Percentiles rank a stretch among this genome's conserved stretches.
Conservation (phyloP, 75 land plant genomes). For the Adiantum capillusveneris region DNA sequence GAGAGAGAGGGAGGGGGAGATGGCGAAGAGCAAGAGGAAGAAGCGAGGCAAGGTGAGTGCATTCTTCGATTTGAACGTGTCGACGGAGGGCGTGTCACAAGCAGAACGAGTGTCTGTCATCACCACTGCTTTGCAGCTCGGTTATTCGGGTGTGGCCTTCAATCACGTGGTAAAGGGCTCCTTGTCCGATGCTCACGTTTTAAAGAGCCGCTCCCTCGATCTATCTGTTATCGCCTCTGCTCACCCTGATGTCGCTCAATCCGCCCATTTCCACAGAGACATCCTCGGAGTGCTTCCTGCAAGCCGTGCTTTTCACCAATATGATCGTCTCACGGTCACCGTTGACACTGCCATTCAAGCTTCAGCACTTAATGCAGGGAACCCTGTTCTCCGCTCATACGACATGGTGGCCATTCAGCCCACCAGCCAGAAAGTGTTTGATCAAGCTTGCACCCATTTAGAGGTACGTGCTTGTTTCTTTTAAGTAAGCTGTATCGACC, state of each 20-base stretch:
- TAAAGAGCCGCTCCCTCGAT: slow-evolving; percentile 38
- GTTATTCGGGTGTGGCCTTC: slow-evolving; percentile 69
- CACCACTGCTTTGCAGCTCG: slow-evolving; percentile 58
- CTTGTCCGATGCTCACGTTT: slow-evolving; percentile 52
- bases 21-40: slow-evolving; percentile 1
- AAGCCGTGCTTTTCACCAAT: slow-evolving; percentile 58
- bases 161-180: slow-evolving; percentile 43
- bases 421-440: slow-evolving; percentile 45
- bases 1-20: too few species aligned
- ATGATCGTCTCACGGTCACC: slow-evolving; percentile 52
- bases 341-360: slow-evolving; percentile 38
- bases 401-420: slow-evolving; percentile 69
- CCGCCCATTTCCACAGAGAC: slow-evolving; percentile 53
- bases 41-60: neutral
- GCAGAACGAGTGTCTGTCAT: slow-evolving; percentile 4
- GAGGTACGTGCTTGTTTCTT: slow-evolving; percentile 40
- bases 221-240: slow-evolving; percentile 36
- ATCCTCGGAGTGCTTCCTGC: slow-evolving; percentile 43
- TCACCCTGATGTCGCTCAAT: slow-evolving; percentile 35
- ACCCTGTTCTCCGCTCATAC: slow-evolving; percentile 53
- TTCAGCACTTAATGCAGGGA: slow-evolving; percentile 26
- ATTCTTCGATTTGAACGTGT: slow-evolving; percentile 20
- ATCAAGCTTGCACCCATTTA: slow-evolving; percentile 51
- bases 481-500: too few species aligned
- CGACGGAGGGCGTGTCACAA: slow-evolving; percentile 2